Evolutionary conservation across 2,329 filamentous ascomycete genomes (phyloP), one percentile per base, ranked within the genome.

Genomic region (Coleophoma cylindrospora): DNA sequence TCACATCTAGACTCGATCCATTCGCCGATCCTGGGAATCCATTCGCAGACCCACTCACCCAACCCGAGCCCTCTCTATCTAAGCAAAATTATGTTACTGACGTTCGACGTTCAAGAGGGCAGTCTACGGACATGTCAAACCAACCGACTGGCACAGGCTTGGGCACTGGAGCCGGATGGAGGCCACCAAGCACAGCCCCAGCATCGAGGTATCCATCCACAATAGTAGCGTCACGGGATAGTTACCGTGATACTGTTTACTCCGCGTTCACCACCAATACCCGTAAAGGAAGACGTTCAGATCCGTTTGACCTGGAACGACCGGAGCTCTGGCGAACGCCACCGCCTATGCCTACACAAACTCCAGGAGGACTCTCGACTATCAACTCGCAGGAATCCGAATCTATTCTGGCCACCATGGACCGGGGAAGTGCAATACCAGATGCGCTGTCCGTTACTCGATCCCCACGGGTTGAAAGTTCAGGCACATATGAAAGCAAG

Each of bases 291-390:
- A 81, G 80, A 59, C 77, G 80, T 41, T 83, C 80, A 2, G 81
- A 85, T 55, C 81, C 80, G 2, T 85, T 85, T 59, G 82, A 86
- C 56, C 70, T 85, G n/a, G 81, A 85, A 61, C 65, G 71, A 40
- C 71, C 77, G 34, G 71, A 79, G 58, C 65, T 77, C 7, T 67
- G 73, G 60, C 53, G 48, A 21, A 51, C 40, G 41, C 53, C 13
- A 36, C n/a, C 15, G 13, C 44, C 34, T 11, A 34, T 38, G 13
- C 44, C 32, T 12, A 33, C n/a, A 36, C 19, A 17, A 15, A 17
- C 40, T 41, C 13, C 40, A 6, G 22, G 22, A 12, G 22, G 22
- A 10, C 15, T 41, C 6, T 15, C 19, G 7, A 13, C 21, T 32
- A 27, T 22, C 21, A 27, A 33, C 15, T 15, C 19, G 10, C 21